A percentile compares a stretch with the other conserved stretches of the same genome.
Conservation (phyloP, 176 grass and related monocot species). For the Chrysopogon serrulatus region DNA sequence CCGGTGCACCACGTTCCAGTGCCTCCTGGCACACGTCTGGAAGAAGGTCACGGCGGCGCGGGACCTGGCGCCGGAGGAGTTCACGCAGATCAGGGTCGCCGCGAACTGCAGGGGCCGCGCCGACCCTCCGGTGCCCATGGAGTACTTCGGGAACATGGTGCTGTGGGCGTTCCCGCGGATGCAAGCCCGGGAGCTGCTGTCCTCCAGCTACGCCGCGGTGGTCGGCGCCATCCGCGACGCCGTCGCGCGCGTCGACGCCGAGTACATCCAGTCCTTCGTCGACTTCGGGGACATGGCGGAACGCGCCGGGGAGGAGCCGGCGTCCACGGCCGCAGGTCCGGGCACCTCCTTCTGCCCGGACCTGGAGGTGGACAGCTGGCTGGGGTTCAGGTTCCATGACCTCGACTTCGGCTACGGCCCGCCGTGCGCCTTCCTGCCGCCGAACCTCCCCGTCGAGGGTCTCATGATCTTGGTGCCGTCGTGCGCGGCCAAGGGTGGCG, state of each 20-base stretch:
- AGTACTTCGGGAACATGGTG: slow-evolving; percentile 49
- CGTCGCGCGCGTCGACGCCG: slow-evolving; percentile 21
- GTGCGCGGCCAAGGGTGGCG: slow-evolving; percentile 19
- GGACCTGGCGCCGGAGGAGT: neutral
- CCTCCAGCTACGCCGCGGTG: neutral
- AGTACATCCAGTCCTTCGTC: slow-evolving; percentile 49
- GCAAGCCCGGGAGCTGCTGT: slow-evolving; percentile 7
- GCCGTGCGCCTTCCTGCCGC: slow-evolving; percentile 33
- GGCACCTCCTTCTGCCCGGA: slow-evolving; percentile 34
- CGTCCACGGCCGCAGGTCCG: neutral
- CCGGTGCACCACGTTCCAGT: slow-evolving; percentile 46
- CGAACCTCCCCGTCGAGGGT: slow-evolving; percentile 28
- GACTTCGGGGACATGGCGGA: slow-evolving; percentile 26
- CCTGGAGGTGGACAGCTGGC: slow-evolving; percentile 57
- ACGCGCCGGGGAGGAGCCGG: neutral
- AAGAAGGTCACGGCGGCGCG: slow-evolving; percentile 41
- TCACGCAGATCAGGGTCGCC: slow-evolving; percentile 18
- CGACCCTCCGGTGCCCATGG: neutral
- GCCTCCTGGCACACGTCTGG: slow-evolving; percentile 44
- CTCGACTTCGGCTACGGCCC: slow-evolving; percentile 38
- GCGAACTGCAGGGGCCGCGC: slow-evolving; percentile 32
- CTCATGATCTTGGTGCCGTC: slow-evolving; percentile 26
- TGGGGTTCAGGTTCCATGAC: slow-evolving; percentile 42
- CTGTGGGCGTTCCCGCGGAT: slow-evolving; percentile 38
- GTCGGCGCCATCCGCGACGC: slow-evolving; percentile 30